Conservation (phyloP, 2,329 filamentous ascomycete species). For the Simplicillium aogashimaense region DNA sequence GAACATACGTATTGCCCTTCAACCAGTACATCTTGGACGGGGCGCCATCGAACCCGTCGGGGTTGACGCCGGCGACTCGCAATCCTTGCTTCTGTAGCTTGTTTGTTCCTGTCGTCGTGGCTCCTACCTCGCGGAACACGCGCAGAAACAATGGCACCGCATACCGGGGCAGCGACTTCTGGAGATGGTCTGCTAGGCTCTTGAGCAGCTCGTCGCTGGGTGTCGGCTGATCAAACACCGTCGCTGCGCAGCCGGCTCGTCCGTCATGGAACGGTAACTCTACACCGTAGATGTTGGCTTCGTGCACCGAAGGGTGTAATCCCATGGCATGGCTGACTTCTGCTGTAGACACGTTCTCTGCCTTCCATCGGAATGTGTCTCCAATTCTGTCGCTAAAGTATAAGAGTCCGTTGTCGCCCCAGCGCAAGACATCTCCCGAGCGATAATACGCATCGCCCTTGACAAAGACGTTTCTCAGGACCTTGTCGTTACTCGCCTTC, state of each 20-base stretch:
- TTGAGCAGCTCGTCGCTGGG: constrained; percentile 35
- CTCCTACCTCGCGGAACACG: constrained; percentile 43
- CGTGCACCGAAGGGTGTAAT: constrained; percentile 53
- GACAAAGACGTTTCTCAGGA: constrained; percentile 61
- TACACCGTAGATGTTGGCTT: constrained; percentile 83
- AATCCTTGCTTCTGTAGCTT: constrained; percentile 78
- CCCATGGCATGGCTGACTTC: constrained; percentile 71
- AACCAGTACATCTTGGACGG: constrained; percentile 54
- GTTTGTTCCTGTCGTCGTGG: constrained; percentile 65
- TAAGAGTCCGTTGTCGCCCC: constrained; percentile 58
- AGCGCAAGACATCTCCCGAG: constrained; percentile 69
- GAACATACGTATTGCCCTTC: constrained; percentile 53
- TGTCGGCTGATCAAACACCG: constrained; percentile 39
- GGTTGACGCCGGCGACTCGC: constrained; percentile 63
- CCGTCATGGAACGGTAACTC: constrained; percentile 72
- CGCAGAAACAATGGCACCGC: constrained; percentile 72
- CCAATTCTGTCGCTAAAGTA: constrained; percentile 77
- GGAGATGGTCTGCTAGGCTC: constrained; percentile 50
- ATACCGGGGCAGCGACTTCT: constrained; percentile 55
- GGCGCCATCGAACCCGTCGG: constrained; percentile 20
- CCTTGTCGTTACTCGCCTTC: constrained; percentile 62
- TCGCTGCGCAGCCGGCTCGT: constrained; percentile 71
- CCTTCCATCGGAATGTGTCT: constrained; percentile 73
- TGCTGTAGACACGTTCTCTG: constrained; percentile 71
- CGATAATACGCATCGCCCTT: constrained; percentile 78